phyloP scores from a whole-genome alignment of 2,329 filamentous ascomycete genomes.

The Neofusicoccum sp. region DNA sequence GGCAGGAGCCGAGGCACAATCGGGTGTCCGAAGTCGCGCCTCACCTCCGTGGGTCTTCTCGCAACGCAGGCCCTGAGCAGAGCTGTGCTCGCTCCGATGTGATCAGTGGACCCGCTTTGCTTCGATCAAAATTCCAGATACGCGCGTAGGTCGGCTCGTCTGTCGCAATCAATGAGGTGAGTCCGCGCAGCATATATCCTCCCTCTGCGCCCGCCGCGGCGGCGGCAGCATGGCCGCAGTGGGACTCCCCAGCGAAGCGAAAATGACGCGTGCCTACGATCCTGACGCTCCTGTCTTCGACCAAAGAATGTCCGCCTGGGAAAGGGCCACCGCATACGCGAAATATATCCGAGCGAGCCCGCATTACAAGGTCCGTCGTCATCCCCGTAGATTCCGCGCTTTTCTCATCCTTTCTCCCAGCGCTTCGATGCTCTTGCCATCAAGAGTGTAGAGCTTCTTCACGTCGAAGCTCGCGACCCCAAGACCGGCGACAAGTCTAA shows the following conservation, averaged over 20 bases:
- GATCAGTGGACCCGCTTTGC: conserved; percentile 3
- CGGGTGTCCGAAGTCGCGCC: conserved; percentile 11
- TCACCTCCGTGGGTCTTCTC: conserved; percentile 3
- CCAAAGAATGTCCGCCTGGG: neutral
- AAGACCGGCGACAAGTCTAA: conserved; percentile 25
- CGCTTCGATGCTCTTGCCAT: conserved; percentile 33
- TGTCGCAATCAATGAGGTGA: conserved; percentile 2
- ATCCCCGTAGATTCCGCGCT: neutral
- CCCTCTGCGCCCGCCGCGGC: neutral
- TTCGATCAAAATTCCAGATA: conserved; percentile 1
- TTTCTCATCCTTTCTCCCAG: conserved; percentile 19
- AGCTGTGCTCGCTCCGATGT: conserved; percentile 1
- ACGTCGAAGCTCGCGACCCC: conserved; percentile 29
- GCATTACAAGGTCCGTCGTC: conserved; percentile 3
- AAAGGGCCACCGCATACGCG: conserved; percentile 25
- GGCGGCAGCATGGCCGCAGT: neutral
- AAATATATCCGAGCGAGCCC: conserved; percentile 19
- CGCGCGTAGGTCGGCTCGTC: conserved; percentile 10
- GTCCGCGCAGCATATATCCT: neutral
- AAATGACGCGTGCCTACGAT: conserved; percentile 2
- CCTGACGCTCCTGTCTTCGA: neutral
- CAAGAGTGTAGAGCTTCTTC: conserved; percentile 35
- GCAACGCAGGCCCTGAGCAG: conserved; percentile 1
- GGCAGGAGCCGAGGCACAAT: conserved; percentile 7
- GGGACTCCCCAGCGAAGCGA: neutral